These are phyloP conservation scores for Dalechampia spathulata DNA, from an alignment of 441 rosid species.

Conservation along the genomic window DNA sequence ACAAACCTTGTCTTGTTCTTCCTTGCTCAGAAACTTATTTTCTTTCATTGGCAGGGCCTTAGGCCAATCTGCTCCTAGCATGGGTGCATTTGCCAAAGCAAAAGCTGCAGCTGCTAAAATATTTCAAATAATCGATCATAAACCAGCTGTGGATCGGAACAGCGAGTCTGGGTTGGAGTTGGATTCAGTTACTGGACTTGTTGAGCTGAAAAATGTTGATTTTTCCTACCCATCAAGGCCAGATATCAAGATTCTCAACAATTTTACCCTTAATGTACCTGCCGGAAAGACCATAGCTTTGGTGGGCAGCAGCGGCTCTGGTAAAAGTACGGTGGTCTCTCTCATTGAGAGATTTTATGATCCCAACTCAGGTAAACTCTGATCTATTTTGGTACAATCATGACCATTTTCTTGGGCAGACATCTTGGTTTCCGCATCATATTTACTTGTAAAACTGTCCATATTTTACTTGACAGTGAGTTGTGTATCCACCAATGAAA, in stretches of 20 bases:
- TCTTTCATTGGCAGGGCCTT: constrained; percentile 50
- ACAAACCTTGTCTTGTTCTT: neutral
- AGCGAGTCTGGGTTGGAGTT: constrained; percentile 61
- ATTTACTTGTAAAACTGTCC: constrained; percentile 2
- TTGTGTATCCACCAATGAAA: too few species aligned
- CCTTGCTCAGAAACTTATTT: neutral
- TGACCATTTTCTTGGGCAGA: too few species aligned
- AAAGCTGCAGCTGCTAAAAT: constrained; percentile 95
- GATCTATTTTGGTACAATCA: neutral
- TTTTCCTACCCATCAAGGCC: constrained; percentile 95
- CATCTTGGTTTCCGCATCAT: too few species aligned
- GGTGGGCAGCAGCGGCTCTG: constrained; percentile 99
- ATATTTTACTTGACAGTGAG: constrained; percentile 9
- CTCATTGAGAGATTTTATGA: constrained; percentile 97
- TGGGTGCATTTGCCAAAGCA: constrained; percentile 90
- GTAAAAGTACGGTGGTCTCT: constrained; percentile 98
- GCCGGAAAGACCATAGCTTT: constrained; percentile 97
- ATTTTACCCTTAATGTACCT: constrained; percentile 69
- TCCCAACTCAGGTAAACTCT: constrained; percentile 68
- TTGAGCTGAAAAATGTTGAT: constrained; percentile 78
- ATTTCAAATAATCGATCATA: constrained; percentile 78
- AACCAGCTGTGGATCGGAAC: constrained; percentile 62
- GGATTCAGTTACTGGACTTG: constrained; percentile 70
- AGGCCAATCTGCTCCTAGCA: constrained; percentile 95
- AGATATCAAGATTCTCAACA: constrained; percentile 69